These are phyloP conservation scores for Cyberlindnera maritima DNA, from an alignment of 805 yeast species.

Conservation along the genomic window DNA sequence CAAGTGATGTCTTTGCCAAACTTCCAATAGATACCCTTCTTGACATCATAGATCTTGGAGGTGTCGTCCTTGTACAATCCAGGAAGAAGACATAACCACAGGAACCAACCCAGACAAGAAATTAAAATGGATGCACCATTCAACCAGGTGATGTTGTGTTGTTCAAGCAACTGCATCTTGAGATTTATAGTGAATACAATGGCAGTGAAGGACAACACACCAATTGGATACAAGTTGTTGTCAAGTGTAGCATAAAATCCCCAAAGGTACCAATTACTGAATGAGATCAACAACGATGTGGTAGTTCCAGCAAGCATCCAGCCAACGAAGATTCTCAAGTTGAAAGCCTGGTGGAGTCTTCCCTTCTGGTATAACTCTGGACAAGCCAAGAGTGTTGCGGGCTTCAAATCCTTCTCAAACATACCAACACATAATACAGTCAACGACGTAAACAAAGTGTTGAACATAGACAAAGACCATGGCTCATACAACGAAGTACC, in stretches of 20 bases:
- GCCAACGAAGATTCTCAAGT: slow-evolving; percentile 59
- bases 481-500: slow-evolving; percentile 93
- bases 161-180: slow-evolving; percentile 79
- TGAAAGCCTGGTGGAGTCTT: slow-evolving; percentile 69
- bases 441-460: slow-evolving; percentile 89
- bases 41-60: slow-evolving; percentile 65
- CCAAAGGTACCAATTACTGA: slow-evolving; percentile 64
- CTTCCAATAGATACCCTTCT: slow-evolving; percentile 60
- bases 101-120: slow-evolving; percentile 80
- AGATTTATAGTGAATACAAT: slow-evolving; percentile 70
- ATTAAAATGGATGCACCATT: slow-evolving; percentile 63
- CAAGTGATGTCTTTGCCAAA: slow-evolving; percentile 82
- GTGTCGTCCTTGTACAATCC: slow-evolving; percentile 54
- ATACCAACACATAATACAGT: slow-evolving; percentile 94
- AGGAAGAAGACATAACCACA: slow-evolving; percentile 81
- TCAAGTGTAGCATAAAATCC: slow-evolving; percentile 68
- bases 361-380: slow-evolving; percentile 88
- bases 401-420: slow-evolving; percentile 86
- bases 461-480: slow-evolving; percentile 97
- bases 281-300: slow-evolving; percentile 70
- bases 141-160: slow-evolving; percentile 68
- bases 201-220: slow-evolving; percentile 71
- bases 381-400: slow-evolving; percentile 83
- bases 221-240: slow-evolving; percentile 78
- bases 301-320: slow-evolving; percentile 80